Evolutionary conservation across 2,329 filamentous ascomycete species (phyloP).

Genomic region (Trichoderma arundinaceum): DNA sequence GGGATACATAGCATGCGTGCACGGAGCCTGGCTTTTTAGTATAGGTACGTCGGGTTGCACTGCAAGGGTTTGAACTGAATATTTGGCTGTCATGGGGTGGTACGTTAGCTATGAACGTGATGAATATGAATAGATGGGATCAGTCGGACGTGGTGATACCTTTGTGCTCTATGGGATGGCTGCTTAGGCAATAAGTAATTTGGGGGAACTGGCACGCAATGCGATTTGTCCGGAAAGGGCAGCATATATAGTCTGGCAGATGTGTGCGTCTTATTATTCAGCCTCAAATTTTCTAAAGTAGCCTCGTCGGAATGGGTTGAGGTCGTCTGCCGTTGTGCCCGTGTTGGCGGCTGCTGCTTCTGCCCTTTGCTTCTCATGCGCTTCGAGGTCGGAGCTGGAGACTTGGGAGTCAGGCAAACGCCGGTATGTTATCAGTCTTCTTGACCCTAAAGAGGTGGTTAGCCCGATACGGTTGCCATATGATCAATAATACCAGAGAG

Average conservation of each 20-base stretch:
- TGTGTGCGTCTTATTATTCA: slow-evolving; percentile 26
- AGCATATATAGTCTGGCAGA: slow-evolving; percentile 7
- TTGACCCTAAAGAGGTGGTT: slow-evolving; percentile 67
- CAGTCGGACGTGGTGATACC: neutral
- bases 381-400: slow-evolving; percentile 49
- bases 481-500: no score
- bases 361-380: slow-evolving; percentile 42
- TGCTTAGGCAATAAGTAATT: neutral
- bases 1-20: slow-evolving; percentile 30
- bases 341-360: slow-evolving; percentile 36
- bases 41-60: slow-evolving; percentile 27
- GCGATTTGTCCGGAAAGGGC: neutral
- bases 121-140: slow-evolving; percentile 25
- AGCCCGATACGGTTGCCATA: slow-evolving; percentile 4
- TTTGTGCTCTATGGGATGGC: neutral
- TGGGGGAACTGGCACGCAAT: neutral
- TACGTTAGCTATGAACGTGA: slow-evolving; percentile 16
- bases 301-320: slow-evolving; percentile 64
- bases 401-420: slow-evolving; percentile 67
- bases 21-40: slow-evolving; percentile 28
- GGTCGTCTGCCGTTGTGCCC: slow-evolving; percentile 61
- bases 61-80: slow-evolving; percentile 26
- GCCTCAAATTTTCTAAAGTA: slow-evolving; percentile 63
- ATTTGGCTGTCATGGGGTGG: slow-evolving; percentile 3
- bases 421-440: slow-evolving; percentile 84